Conservation (phyloP, 441 rosid genomes). For the Pelargonium hybrid region DNA sequence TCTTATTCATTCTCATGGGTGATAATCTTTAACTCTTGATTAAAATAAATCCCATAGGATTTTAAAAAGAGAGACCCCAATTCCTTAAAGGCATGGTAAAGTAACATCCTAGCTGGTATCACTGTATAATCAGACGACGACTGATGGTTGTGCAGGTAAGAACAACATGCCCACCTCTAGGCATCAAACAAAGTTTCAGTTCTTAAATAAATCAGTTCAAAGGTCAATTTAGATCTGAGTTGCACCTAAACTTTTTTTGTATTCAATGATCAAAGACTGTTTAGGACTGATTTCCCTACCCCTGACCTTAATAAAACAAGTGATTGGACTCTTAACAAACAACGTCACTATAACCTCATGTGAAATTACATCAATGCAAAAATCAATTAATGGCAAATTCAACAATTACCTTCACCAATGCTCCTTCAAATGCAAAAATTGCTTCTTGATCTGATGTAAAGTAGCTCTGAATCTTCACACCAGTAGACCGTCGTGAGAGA, state of each 20-base stretch:
- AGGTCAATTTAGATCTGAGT: background rate
- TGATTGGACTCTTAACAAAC: background rate
- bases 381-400: background rate
- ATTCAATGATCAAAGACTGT: background rate
- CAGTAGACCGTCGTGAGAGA: too few relatives aligned
- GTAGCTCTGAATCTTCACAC: background rate
- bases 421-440: background rate
- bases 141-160: too few relatives aligned
- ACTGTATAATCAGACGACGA: too few relatives aligned
- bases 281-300: background rate
- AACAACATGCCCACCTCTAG: background rate
- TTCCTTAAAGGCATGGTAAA: background rate
- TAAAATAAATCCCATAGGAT: background rate
- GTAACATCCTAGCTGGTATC: too few relatives aligned
- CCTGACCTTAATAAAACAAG: background rate
- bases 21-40: background rate
- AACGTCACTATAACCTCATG: background rate
- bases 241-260: background rate
- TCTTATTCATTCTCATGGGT: background rate
- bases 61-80: background rate
- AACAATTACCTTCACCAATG: background rate
- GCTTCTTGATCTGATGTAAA: background rate
- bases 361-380: background rate
- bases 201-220: background rate
- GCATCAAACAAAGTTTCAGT: background rate